Evolutionary conservation across 139 green algal species (phyloP), one percentile per base, ranked within the genome.

Genomic region (Asterochloris sp.): DNA sequence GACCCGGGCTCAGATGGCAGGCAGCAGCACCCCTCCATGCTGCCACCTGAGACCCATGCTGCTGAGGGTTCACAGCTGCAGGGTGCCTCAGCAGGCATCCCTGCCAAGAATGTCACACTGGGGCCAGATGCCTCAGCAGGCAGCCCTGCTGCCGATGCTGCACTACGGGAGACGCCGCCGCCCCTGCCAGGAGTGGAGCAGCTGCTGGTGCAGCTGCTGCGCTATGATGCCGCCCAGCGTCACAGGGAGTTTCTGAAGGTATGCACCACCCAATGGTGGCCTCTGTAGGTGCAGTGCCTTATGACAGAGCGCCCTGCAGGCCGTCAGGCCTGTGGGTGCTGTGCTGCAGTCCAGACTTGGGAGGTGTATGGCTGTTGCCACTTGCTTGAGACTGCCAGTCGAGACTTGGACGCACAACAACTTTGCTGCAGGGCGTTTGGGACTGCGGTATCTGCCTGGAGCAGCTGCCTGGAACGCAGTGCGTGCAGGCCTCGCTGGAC

Each of bases 361-460:
- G 66, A 21, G 17, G 66, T 21, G 19, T 4, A 26, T 23, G 9
- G 66, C 19, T 71, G 19, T 71, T 71, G 21, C 66, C 66, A 71
- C 17, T 71, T 71, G 66, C 66, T 71, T 2, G 17, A 23, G 19
- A 71, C 21, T 2, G 66, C 19, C 19, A 21, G 17, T 71, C 2
- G 21, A 26, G 8, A 71, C 1, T 2, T 71, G 8, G 19, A 71
- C 1, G 4, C 19, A 71, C 21, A 23, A 26, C 6, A 21, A 71
- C 2, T 9, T 71, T 21, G 23, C 19, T 13, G 10, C 24, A 84
- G 78, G 80, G 68, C 1, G 69, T 29, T 4, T 85, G 79, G 67
- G 80, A 73, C n/a, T 95, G 91, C 80, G 63, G 78, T 76, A 90
- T 96, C 67, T 96, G 92, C 86, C 86, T 95, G 61, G 92, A 96